Evolutionary conservation across 257 asterid genomes (phyloP).

Genomic region (Solanum virginianum): DNA sequence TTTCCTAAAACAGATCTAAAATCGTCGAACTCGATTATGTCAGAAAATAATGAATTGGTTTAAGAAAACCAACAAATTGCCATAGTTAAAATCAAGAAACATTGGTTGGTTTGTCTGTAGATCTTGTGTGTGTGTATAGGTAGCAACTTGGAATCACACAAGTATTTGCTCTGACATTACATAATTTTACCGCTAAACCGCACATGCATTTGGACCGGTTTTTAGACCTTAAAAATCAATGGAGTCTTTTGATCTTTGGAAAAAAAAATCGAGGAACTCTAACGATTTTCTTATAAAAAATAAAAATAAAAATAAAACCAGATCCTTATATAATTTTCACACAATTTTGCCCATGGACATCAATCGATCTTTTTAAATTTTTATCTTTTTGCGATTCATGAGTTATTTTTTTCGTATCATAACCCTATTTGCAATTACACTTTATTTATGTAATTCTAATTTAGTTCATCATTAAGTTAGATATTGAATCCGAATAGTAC

Average conservation of each 20-base stretch:
- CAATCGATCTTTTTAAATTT: not conserved
- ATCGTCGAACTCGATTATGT: too few relatives aligned
- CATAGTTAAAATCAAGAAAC: not conserved
- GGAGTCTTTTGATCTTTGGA: not conserved
- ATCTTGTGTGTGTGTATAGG: too few relatives aligned
- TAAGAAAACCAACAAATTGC: too few relatives aligned
- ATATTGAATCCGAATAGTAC: not conserved
- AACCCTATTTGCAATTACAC: not conserved
- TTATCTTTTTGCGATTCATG: too few relatives aligned
- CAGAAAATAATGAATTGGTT: not conserved
- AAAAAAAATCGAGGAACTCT: not conserved
- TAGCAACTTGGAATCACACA: not conserved
- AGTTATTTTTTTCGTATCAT: not conserved
- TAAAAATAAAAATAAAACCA: too few relatives aligned
- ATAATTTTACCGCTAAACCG: not conserved
- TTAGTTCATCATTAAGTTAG: not conserved
- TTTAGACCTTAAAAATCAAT: not conserved
- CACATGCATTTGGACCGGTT: not conserved
- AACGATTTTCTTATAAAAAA: not conserved
- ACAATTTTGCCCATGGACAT: not conserved
- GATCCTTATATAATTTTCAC: not conserved
- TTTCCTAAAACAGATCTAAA: too few relatives aligned
- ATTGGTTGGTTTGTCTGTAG: not conserved
- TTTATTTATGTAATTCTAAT: not conserved
- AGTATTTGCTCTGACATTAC: not conserved